Conservation (phyloP, 2,329 filamentous ascomycete genomes). For the Trichophyton benhamiae region DNA sequence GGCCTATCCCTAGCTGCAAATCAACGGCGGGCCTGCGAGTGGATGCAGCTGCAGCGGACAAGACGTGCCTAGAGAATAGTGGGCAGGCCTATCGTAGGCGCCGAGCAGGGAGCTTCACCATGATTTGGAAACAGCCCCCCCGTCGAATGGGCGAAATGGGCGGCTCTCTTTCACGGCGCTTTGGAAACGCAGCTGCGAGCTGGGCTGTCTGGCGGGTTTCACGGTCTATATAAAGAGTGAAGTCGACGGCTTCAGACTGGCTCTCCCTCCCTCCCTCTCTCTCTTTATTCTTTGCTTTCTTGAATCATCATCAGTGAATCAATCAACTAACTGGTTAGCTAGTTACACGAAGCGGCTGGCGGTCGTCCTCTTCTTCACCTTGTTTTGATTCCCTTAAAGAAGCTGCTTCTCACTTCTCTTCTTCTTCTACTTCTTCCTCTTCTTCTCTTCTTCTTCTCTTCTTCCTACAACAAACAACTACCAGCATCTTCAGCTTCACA, state of each 20-base stretch:
- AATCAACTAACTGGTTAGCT: background rate
- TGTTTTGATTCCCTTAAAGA: background rate
- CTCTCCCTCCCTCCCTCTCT: background rate
- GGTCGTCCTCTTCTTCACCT: background rate
- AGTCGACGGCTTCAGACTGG: background rate
- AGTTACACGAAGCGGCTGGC: background rate
- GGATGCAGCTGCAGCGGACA: too few species aligned
- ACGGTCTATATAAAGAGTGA: background rate
- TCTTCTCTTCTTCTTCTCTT: background rate
- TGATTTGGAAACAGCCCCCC: background rate
- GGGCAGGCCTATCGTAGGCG: background rate
- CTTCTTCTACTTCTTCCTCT: background rate
- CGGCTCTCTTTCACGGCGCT: background rate
- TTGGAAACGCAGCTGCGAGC: background rate
- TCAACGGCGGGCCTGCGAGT: too few species aligned
- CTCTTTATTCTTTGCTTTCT: background rate
- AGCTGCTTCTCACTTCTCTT: background rate
- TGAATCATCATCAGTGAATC: background rate
- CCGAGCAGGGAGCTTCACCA: background rate
- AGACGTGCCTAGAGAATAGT: background rate
- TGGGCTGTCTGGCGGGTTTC: background rate
- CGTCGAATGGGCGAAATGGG: background rate
- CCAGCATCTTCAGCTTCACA: background rate
- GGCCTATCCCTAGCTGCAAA: too few species aligned
- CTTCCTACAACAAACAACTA: background rate